Evolutionary conservation across 192 early-diverging fungal genomes (phyloP).

Genomic region (Gaertneriomyces sp.): DNA sequence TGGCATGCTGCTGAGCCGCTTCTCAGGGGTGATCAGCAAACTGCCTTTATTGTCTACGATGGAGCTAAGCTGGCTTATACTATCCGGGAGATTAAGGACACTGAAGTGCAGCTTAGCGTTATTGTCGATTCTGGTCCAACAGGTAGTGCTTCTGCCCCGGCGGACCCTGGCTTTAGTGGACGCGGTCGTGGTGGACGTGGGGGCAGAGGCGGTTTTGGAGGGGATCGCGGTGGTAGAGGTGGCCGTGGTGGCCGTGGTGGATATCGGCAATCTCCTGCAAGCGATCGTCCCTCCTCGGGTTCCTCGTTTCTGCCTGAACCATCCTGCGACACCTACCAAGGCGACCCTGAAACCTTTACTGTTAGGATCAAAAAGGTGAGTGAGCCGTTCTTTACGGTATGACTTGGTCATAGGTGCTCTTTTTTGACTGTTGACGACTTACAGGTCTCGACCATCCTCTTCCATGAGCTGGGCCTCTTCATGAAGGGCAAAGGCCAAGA

Average conservation of each 20-base stretch:
- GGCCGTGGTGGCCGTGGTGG: slow-evolving; percentile 24
- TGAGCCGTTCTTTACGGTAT: neutral
- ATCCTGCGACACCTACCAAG: neutral
- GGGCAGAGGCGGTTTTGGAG: slow-evolving; percentile 4
- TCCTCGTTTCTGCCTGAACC: neutral
- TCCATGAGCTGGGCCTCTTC: slow-evolving; percentile 31
- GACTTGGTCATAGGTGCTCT: neutral
- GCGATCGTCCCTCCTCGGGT: neutral
- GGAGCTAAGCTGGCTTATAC: slow-evolving; percentile 34
- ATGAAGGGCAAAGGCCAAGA: slow-evolving; percentile 23
- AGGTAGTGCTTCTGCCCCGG: slow-evolving; percentile 12
- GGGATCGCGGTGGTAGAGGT: slow-evolving; percentile 18
- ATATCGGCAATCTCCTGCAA: neutral
- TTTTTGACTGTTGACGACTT: neutral
- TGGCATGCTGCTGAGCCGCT: slow-evolving; percentile 17
- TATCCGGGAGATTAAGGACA: neutral
- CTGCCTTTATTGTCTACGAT: slow-evolving; percentile 30
- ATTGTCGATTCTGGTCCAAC: slow-evolving; percentile 1
- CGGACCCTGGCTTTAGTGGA: neutral
- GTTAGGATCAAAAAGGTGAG: slow-evolving; percentile 20
- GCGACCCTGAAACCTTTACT: slow-evolving; percentile 3
- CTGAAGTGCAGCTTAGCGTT: slow-evolving; percentile 7
- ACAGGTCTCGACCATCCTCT: slow-evolving; percentile 18
- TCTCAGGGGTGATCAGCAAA: slow-evolving; percentile 12
- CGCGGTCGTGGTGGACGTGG: slow-evolving; percentile 16